Evolutionary conservation across 2,329 filamentous ascomycete genomes (phyloP).

Genomic region (Madurella fahalii): DNA sequence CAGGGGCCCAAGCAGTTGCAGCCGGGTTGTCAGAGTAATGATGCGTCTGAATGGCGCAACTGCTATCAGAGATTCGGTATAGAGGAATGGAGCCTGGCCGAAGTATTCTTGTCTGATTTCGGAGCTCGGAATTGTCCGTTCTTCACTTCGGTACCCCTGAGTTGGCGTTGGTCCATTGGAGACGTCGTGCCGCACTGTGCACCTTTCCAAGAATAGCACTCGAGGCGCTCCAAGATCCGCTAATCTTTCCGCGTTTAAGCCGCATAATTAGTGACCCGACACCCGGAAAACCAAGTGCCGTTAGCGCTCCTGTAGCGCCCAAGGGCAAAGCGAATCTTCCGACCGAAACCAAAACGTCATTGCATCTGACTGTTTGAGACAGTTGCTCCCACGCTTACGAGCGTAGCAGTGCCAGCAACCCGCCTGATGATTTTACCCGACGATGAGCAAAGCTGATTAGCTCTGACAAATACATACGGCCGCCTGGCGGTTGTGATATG

Average conservation of each 20-base stretch:
- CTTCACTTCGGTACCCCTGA: not conserved
- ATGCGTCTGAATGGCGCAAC: not conserved
- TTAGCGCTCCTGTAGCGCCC: slow-evolving; percentile 3
- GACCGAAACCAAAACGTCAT: slow-evolving; percentile 19
- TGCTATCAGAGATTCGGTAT: not conserved
- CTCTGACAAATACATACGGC: not conserved
- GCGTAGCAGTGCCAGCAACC: too few relatives aligned
- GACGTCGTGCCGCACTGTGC: not conserved
- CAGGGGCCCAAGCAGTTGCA: not conserved
- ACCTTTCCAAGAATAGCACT: not conserved
- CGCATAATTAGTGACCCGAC: not conserved
- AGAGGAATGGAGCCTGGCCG: too few relatives aligned
- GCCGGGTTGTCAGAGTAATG: not conserved
- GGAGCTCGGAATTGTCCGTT: not conserved
- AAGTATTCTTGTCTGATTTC: too few relatives aligned
- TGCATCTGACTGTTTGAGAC: slow-evolving; percentile 1
- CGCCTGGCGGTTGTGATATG: not conserved
- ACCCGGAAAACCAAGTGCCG: not conserved
- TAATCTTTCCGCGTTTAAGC: too few relatives aligned
- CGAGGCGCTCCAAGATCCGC: not conserved
- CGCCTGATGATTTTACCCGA: not conserved
- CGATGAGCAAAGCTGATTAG: not conserved
- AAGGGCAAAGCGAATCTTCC: not conserved
- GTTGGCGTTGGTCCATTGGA: not conserved
- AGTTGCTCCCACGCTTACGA: not conserved